Evolutionary conservation across 352 stramenopile genomes (phyloP).

Genomic region (Globisporangium recalcitrans): DNA sequence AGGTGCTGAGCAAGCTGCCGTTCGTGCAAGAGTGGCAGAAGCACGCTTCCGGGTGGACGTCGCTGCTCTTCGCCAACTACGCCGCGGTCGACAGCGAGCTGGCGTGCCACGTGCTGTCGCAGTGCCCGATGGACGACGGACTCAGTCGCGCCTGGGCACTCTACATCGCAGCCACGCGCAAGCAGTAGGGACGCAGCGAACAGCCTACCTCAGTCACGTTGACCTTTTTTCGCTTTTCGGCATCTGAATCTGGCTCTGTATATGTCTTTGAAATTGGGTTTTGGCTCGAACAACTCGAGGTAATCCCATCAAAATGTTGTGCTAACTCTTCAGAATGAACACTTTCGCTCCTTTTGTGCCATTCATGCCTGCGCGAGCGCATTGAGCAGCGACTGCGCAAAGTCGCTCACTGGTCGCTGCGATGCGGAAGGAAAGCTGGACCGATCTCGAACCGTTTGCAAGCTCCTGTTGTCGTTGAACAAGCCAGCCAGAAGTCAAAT

Average conservation of each 20-base stretch:
- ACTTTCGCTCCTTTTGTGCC: neutral
- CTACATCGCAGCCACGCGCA: slow-evolving; percentile 41
- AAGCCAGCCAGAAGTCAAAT: neutral
- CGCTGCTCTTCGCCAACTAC: slow-evolving; percentile 60
- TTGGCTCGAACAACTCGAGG: neutral
- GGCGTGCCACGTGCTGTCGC: slow-evolving; percentile 31
- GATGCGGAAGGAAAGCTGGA: slow-evolving; percentile 8
- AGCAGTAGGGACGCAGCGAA: neutral
- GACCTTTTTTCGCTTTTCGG: too few species aligned
- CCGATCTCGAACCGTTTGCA: slow-evolving; percentile 30
- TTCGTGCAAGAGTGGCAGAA: slow-evolving; percentile 47
- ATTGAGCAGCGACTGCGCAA: slow-evolving; percentile 52
- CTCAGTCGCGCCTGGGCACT: slow-evolving; percentile 62
- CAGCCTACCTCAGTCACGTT: neutral
- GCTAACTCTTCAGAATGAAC: too few species aligned
- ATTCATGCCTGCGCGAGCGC: slow-evolving; percentile 11
- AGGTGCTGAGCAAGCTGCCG: slow-evolving; percentile 47
- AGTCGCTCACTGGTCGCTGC: slow-evolving; percentile 23
- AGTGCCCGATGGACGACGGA: slow-evolving; percentile 65
- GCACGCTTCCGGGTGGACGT: slow-evolving; percentile 47
- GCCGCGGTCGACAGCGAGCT: slow-evolving; percentile 32
- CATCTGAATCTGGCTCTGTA: neutral
- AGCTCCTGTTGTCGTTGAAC: slow-evolving; percentile 21
- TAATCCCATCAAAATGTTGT: neutral
- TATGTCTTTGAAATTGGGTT: neutral